Evolutionary conservation across 2,329 filamentous ascomycete species (phyloP), one percentile per base, ranked within the genome.

Genomic region (Ciborinia camelliae): DNA sequence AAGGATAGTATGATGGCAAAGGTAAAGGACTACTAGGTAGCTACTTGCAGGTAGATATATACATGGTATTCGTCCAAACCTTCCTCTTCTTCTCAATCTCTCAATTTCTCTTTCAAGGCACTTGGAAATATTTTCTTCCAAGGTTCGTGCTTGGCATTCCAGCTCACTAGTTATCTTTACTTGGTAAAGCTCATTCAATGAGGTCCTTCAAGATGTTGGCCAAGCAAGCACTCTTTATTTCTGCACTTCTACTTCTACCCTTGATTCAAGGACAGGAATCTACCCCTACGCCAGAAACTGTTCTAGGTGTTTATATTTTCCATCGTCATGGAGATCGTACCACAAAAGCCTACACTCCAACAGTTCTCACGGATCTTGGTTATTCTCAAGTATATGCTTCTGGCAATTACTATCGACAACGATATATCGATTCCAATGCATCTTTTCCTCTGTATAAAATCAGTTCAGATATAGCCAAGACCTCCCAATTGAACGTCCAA

Each of bases 281-380:
- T 28, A 72, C 72, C 10, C 65, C 73, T 28, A 72, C 72, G 10
- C 65, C 73, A 37, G 73, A 75, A 64, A 76, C 73, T 1, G 68
- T 75, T 35, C 82, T 96, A 20, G 92, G 92, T 61, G 87, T 89
- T 53, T 95, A 93, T 77, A 87, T 97, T 77, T 96, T 96, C 81
- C 87, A 91, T 71, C 90, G 93, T 53, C 93, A 97, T 79, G 93
- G 93, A 65, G 93, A 97, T 77, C 87, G 93, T 64, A 94, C 92
- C 0, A 79, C 91, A 68, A 97, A 96, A 79, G 81, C 85, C 23
- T 86, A 86, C 68, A 81, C 86, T 53, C 89, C 90, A 15, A 86
- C 90, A 35, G 83, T 84, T 69, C 79, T 97, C 75, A 97, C 93
- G 15, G 83, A 89, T 66, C 83, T 97, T 60, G 93, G 93, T 39